Percentiles rank a stretch among this genome's conserved stretches.
phyloP scores from a whole-genome alignment of 495 filamentous ascomycete genomes.

The Aspergillus cavernicola region DNA sequence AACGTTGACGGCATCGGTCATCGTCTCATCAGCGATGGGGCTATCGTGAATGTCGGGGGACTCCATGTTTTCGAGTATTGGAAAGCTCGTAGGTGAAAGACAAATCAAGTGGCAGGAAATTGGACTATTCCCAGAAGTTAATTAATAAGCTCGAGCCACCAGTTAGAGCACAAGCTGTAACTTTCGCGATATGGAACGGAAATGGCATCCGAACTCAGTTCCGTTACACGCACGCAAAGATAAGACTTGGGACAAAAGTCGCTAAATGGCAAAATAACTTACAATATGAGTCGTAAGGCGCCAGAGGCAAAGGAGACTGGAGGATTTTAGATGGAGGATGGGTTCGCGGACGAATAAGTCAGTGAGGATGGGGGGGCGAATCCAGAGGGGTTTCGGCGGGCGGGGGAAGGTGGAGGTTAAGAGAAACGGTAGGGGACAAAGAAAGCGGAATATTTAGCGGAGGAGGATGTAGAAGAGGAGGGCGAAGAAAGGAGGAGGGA shows the following conservation, averaged over 20 bases:
- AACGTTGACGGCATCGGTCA: constrained; percentile 49
- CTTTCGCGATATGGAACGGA: not conserved
- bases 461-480: constrained; percentile 17
- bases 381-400: constrained; percentile 21
- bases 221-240: not conserved
- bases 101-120: not conserved
- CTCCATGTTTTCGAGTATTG: constrained; percentile 38
- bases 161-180: not conserved
- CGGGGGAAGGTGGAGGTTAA: constrained; percentile 27
- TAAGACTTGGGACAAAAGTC: not conserved
- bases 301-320: not conserved
- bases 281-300: not conserved
- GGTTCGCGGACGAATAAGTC: not conserved
- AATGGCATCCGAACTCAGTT: not conserved
- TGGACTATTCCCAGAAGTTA: not conserved
- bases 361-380: constrained; percentile 7
- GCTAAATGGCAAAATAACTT: not conserved
- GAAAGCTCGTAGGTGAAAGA: not conserved
- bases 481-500: constrained; percentile 15
- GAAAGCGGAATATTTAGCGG: constrained; percentile 20
- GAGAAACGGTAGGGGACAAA: constrained; percentile 20
- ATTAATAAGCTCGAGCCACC: not conserved
- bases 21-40: constrained; percentile 36
- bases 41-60: constrained; percentile 46
- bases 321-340: not conserved